Conservation (phyloP, 2,329 filamentous ascomycete genomes). For the Helotiales sp. region DNA sequence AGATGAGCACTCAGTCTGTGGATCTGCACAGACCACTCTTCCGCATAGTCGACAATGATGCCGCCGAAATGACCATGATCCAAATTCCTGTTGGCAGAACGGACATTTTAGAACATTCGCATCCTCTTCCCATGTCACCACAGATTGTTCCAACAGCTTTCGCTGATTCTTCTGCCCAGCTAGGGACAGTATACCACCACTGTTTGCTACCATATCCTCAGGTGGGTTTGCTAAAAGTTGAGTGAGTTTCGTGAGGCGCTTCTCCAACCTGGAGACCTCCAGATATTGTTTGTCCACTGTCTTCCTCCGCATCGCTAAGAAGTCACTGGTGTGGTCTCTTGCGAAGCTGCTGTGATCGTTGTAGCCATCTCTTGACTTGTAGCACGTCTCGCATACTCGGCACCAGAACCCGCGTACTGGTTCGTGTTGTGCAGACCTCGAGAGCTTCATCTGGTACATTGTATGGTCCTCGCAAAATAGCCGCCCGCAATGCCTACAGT, state of each 20-base stretch:
- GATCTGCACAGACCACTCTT: slow-evolving; percentile 88
- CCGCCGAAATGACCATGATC: slow-evolving; percentile 85
- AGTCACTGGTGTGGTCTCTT: slow-evolving; percentile 71
- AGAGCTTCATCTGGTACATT: slow-evolving; percentile 99
- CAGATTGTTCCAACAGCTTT: slow-evolving; percentile 82
- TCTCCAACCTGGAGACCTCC: slow-evolving; percentile 87
- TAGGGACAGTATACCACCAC: slow-evolving; percentile 53
- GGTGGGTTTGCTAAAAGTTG: slow-evolving; percentile 77
- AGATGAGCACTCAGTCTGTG: slow-evolving; percentile 77
- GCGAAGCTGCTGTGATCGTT: slow-evolving; percentile 79
- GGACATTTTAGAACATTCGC: slow-evolving; percentile 77
- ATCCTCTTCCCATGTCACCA: slow-evolving; percentile 96
- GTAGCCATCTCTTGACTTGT: slow-evolving; percentile 93
- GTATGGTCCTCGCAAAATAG: slow-evolving; percentile 97
- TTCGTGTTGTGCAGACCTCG: slow-evolving; percentile 83
- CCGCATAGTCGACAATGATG: slow-evolving; percentile 96
- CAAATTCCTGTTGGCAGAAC: slow-evolving; percentile 95
- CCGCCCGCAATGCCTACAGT: slow-evolving; percentile 89
- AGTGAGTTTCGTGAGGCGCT: slow-evolving; percentile 86
- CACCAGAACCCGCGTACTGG: slow-evolving; percentile 91
- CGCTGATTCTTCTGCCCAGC: slow-evolving; percentile 72
- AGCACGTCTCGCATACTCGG: slow-evolving; percentile 97
- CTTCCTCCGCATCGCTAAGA: slow-evolving; percentile 69
- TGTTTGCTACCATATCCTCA: slow-evolving; percentile 57
- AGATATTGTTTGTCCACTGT: slow-evolving; percentile 82